Evolutionary conservation across 2,329 filamentous ascomycete species (phyloP).

Genomic region (Tricladium varicosporioides): DNA sequence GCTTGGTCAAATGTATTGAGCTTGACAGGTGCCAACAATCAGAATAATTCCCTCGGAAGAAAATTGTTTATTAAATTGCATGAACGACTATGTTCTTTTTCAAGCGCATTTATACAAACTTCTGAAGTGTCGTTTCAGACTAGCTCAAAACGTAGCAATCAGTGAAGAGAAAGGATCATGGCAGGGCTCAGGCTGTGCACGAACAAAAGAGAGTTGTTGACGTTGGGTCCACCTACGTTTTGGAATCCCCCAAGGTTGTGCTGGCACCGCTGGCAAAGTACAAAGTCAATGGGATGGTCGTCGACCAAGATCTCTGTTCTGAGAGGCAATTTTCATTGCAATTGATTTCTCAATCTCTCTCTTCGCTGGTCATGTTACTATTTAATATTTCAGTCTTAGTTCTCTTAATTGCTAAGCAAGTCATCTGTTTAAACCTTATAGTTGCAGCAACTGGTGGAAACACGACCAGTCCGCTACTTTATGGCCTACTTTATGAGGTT

Average conservation of each 20-base stretch:
- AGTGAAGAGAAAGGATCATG: not conserved
- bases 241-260: not conserved
- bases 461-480: not conserved
- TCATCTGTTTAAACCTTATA: not conserved
- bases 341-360: not conserved
- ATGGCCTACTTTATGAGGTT: slow-evolving; percentile 5
- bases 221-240: not conserved
- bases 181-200: not conserved
- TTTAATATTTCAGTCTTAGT: not conserved
- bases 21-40: not conserved
- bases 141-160: not conserved
- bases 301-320: not conserved
- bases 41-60: not conserved
- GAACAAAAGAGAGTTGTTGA: not conserved
- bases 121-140: not conserved
- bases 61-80: not conserved
- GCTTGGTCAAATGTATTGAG: not conserved
- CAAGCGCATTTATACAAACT: not conserved
- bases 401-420: not conserved
- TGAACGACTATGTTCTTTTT: not conserved
- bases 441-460: slow-evolving; percentile 1
- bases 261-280: not conserved
- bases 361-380: not conserved
- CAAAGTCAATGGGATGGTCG: not conserved
- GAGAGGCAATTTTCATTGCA: not conserved